These are phyloP conservation scores for Pleurotus giganteus DNA, from an alignment of 768 basidiomycete species.

Conservation along the genomic window DNA sequence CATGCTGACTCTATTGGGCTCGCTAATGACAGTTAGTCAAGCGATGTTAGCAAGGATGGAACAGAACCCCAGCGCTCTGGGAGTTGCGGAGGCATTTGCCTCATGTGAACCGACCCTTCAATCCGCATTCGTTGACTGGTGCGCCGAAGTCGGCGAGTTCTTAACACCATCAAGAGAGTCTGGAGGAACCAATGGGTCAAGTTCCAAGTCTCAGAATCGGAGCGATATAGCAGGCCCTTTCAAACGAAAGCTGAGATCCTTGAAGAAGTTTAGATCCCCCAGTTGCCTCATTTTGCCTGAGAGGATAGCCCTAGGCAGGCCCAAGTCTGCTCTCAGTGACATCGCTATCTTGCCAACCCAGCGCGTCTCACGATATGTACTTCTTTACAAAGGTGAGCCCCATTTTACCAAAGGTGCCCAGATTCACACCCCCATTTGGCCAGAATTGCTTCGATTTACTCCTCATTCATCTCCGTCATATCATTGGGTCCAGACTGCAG, in stretches of 20 bases:
- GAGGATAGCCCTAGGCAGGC: neutral
- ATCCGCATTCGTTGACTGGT: slow-evolving; percentile 59
- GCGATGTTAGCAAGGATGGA: slow-evolving; percentile 48
- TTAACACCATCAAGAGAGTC: slow-evolving; percentile 24
- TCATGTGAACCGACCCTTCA: slow-evolving; percentile 51
- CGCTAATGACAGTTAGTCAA: slow-evolving; percentile 50
- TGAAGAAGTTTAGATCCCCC: slow-evolving; percentile 10
- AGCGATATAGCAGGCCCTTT: slow-evolving; percentile 12
- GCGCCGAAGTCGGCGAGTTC: slow-evolving; percentile 49
- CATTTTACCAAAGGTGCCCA: neutral
- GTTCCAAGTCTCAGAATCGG: neutral
- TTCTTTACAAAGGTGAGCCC: slow-evolving; percentile 55
- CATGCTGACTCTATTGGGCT: slow-evolving; percentile 50
- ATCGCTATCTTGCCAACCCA: slow-evolving; percentile 64
- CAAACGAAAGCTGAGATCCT: slow-evolving; percentile 19
- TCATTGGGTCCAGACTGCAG: slow-evolving; percentile 44
- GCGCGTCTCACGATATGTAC: slow-evolving; percentile 59
- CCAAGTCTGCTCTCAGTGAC: slow-evolving; percentile 41
- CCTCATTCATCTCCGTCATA: slow-evolving; percentile 43
- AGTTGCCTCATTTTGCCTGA: slow-evolving; percentile 7
- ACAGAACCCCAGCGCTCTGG: slow-evolving; percentile 61
- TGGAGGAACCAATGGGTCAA: slow-evolving; percentile 9
- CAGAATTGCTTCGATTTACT: slow-evolving; percentile 54
- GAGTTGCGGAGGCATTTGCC: slow-evolving; percentile 61
- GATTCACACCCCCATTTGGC: neutral